phyloP scores from a whole-genome alignment of 805 yeast species.

The Candida ascalaphidarum region DNA sequence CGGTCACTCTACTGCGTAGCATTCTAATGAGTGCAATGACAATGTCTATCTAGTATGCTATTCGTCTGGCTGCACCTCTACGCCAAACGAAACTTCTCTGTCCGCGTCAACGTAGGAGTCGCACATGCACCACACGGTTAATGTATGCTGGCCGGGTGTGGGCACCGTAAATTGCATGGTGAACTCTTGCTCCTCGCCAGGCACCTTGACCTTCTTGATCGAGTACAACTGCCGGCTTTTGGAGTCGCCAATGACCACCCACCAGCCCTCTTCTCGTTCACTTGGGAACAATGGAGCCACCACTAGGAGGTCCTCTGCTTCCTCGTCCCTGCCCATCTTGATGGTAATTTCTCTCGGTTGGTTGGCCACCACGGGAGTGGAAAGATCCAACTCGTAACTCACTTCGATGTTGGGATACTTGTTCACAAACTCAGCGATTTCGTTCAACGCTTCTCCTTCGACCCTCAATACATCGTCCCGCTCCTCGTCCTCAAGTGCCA shows the following conservation, averaged over 20 bases:
- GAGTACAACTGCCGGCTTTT: conserved; percentile 56
- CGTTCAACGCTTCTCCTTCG: conserved; percentile 37
- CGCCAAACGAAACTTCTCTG: conserved; percentile 57
- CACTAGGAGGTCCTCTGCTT: conserved; percentile 53
- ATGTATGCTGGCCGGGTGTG: conserved; percentile 47
- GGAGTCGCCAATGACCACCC: conserved; percentile 77
- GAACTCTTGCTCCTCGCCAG: conserved; percentile 43
- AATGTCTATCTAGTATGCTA: too few relatives aligned
- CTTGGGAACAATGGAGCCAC: conserved; percentile 52
- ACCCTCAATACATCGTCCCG: conserved; percentile 55
- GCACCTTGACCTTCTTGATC: conserved; percentile 54
- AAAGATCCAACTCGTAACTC: conserved; percentile 39
- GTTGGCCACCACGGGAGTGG: conserved; percentile 34
- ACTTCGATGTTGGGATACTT: conserved; percentile 81
- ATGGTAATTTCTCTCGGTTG: conserved; percentile 42
- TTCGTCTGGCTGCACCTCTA: too few relatives aligned
- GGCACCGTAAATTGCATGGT: conserved; percentile 51
- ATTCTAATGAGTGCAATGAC: too few relatives aligned
- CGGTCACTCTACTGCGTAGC: too few relatives aligned
- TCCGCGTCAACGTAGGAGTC: conserved; percentile 93
- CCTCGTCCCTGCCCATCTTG: conserved; percentile 65
- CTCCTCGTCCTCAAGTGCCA: conserved; percentile 71
- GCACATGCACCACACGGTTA: conserved; percentile 80
- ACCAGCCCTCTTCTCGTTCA: conserved; percentile 66
- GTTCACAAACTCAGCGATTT: conserved; percentile 84